phyloP scores from a whole-genome alignment of 2,329 filamentous ascomycete genomes.

The Lomentospora prolificans region DNA sequence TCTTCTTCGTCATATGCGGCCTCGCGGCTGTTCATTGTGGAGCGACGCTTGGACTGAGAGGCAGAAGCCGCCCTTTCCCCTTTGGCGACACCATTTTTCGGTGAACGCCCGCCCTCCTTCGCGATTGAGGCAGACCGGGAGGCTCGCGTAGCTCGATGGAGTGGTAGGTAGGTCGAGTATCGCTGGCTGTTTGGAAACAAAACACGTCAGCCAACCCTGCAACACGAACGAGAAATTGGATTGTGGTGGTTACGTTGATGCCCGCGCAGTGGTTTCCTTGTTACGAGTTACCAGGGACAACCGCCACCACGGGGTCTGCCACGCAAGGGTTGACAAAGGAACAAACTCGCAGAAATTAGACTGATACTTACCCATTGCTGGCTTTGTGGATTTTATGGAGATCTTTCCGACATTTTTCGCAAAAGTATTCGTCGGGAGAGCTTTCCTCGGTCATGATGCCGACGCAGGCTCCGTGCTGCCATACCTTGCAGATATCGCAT shows the following conservation, averaged over 20 bases:
- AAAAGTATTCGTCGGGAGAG: slow-evolving; percentile 95
- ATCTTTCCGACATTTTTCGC: slow-evolving; percentile 87
- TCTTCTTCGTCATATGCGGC: slow-evolving; percentile 95
- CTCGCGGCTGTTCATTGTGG: slow-evolving; percentile 94
- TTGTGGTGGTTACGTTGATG: background rate
- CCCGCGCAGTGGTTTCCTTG: background rate
- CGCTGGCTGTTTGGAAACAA: slow-evolving; percentile 40
- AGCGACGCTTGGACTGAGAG: slow-evolving; percentile 67
- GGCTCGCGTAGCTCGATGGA: slow-evolving; percentile 45
- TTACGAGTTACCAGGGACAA: background rate
- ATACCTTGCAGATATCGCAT: slow-evolving; percentile 95
- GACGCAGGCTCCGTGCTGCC: slow-evolving; percentile 97
- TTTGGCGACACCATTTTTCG: slow-evolving; percentile 44
- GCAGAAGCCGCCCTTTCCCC: slow-evolving; percentile 41
- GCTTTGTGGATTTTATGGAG: slow-evolving; percentile 76
- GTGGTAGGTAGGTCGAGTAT: slow-evolving; percentile 56
- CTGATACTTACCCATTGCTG: slow-evolving; percentile 66
- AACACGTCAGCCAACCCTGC: background rate
- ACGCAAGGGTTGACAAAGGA: background rate
- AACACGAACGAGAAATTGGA: background rate
- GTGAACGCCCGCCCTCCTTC: slow-evolving; percentile 50
- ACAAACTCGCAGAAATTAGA: slow-evolving; percentile 11
- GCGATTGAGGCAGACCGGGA: slow-evolving; percentile 56
- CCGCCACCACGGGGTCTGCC: background rate
- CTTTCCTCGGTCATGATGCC: slow-evolving; percentile 91